These are phyloP conservation scores for Fusarium sp. DNA, from an alignment of 2,329 filamentous ascomycete species.

Conservation along the genomic window DNA sequence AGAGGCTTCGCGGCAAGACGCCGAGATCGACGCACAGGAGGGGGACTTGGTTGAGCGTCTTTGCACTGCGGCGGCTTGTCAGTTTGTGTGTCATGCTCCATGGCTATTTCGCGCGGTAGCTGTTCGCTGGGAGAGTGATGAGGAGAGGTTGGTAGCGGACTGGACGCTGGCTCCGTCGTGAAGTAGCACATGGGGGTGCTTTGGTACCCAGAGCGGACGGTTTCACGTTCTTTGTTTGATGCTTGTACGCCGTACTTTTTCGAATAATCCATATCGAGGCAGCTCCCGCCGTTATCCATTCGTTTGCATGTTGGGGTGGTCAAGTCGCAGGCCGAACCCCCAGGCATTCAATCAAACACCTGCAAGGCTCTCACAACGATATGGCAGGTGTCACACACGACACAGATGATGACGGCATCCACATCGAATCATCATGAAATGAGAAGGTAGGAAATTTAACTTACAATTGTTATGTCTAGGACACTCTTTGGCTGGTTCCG, in stretches of 20 bases:
- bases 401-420: background rate
- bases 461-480: background rate
- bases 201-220: background rate
- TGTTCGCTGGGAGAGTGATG: background rate
- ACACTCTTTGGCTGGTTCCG: background rate
- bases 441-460: background rate
- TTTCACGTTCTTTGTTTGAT: background rate
- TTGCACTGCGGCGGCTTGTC: conserved; percentile 17
- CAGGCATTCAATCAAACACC: conserved; percentile 2
- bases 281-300: conserved; percentile 1
- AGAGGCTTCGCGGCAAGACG: conserved; percentile 27
- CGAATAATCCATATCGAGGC: background rate
- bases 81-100: conserved; percentile 12
- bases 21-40: conserved; percentile 33
- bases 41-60: background rate
- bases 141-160: background rate
- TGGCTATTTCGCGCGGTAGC: background rate
- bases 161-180: conserved; percentile 2
- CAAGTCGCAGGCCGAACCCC: conserved; percentile 2
- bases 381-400: conserved; percentile 10
- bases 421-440: background rate
- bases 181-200: background rate
- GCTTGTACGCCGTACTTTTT: background rate
- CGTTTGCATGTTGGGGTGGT: background rate
- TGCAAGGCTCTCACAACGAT: background rate